Conservation (phyloP, 129 eudicot genomes). For the Deinandra increscens region DNA sequence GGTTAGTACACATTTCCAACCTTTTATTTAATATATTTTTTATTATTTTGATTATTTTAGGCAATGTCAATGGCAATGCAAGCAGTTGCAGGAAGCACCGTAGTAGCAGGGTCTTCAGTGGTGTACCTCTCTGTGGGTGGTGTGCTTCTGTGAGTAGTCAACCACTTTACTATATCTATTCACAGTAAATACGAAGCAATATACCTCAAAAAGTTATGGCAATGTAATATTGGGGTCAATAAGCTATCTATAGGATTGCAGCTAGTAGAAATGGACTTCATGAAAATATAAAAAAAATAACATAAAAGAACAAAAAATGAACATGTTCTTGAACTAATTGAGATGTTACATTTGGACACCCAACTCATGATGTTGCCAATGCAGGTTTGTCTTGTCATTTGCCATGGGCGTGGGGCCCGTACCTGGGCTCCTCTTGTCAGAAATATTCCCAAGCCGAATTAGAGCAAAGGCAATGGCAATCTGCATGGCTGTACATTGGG, state of each 20-base stretch:
- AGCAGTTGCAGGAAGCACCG: conserved; percentile 54
- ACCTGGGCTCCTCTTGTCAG: conserved; percentile 79
- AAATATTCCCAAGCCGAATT: conserved; percentile 69
- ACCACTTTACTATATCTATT: conserved; percentile 22
- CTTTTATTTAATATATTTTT: neutral
- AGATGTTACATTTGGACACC: conserved; percentile 8
- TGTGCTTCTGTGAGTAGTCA: conserved; percentile 63
- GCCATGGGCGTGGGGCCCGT: conserved; percentile 89
- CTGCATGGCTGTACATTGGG: conserved; percentile 98
- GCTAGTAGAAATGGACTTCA: neutral
- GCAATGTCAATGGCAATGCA: conserved; percentile 70
- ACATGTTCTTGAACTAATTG: neutral
- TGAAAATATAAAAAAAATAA: neutral
- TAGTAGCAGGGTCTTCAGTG: conserved; percentile 44
- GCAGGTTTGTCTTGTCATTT: conserved; percentile 75
- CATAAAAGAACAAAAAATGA: conserved; percentile 7
- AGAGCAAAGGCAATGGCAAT: conserved; percentile 90
- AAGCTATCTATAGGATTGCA: neutral
- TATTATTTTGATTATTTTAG: conserved; percentile 41
- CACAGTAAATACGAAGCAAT: neutral
- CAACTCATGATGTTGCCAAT: conserved; percentile 5
- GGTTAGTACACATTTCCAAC: conserved; percentile 13
- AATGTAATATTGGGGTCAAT: neutral
- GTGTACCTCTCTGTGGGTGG: conserved; percentile 86
- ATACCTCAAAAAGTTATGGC: neutral